Percentiles rank a stretch among this genome's conserved stretches.
Conservation (phyloP, 805 yeast genomes). For the Teunomyces barrocoloradensis region DNA sequence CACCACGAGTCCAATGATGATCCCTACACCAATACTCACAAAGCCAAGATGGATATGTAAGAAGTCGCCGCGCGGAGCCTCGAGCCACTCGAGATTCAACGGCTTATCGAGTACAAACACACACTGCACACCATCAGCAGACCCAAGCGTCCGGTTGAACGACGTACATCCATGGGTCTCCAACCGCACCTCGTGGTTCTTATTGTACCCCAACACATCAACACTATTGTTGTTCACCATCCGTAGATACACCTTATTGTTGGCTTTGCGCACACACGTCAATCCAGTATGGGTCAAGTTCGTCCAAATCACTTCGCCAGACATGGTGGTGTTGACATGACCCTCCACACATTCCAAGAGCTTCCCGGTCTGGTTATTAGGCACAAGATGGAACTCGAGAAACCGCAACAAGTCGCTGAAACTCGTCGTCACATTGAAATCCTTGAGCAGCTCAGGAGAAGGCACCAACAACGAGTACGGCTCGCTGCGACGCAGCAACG, state of each 20-base stretch:
- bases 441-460: constrained; percentile 50
- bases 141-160: constrained; percentile 20
- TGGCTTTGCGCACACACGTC: constrained; percentile 26
- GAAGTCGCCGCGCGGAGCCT: constrained; percentile 32
- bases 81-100: constrained; percentile 62
- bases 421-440: constrained; percentile 48
- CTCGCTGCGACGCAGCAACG: constrained; percentile 33
- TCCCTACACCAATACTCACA: constrained; percentile 65
- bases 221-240: constrained; percentile 15
- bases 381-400: constrained; percentile 66
- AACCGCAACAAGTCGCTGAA: constrained; percentile 50
- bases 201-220: constrained; percentile 36
- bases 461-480: constrained; percentile 72
- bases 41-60: constrained; percentile 63
- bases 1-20: constrained; percentile 56
- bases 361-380: constrained; percentile 48
- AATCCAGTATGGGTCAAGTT: constrained; percentile 42
- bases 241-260: constrained; percentile 36
- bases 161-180: constrained; percentile 59
- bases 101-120: constrained; percentile 68
- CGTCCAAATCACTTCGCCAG: constrained; percentile 39
- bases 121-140: constrained; percentile 39
- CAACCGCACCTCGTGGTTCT: constrained; percentile 55
- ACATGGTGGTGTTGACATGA: constrained; percentile 3
- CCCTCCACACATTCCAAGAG: constrained; percentile 47